Evolutionary conservation across 441 rosid genomes (phyloP).

Genomic region (Gossypium davidsonii): DNA sequence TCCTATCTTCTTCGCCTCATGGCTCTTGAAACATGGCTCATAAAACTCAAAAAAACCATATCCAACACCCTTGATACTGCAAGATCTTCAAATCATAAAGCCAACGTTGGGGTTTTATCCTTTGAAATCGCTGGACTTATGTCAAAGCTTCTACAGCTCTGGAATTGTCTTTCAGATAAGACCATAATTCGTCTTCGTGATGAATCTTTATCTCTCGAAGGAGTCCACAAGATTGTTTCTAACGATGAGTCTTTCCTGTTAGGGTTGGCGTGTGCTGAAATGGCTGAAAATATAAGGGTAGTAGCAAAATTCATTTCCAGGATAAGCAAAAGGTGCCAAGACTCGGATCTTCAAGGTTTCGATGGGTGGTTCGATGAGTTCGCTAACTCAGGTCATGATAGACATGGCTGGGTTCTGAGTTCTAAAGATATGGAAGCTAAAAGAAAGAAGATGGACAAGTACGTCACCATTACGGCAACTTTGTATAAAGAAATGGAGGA

Average conservation of each 20-base stretch:
- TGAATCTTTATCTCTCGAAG: conserved; percentile 64
- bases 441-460: conserved; percentile 72
- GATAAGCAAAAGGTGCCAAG: conserved; percentile 48
- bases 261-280: conserved; percentile 76
- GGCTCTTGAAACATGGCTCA: conserved; percentile 78
- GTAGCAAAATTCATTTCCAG: conserved; percentile 52
- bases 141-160: conserved; percentile 75
- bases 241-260: conserved; percentile 21
- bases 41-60: conserved; percentile 62
- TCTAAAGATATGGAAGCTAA: conserved; percentile 58
- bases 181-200: conserved; percentile 53
- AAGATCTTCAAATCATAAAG: conserved; percentile 29
- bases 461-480: conserved; percentile 54
- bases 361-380: conserved; percentile 51
- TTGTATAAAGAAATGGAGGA: conserved; percentile 80
- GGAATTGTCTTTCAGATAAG: conserved; percentile 70
- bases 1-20: conserved; percentile 19
- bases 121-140: conserved; percentile 75
- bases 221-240: neutral
- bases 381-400: conserved; percentile 60
- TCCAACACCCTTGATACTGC: conserved; percentile 42
- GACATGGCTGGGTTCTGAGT: conserved; percentile 52
- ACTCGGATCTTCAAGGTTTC: conserved; percentile 41
- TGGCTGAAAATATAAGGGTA: conserved; percentile 50
- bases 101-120: conserved; percentile 57